phyloP scores from a whole-genome alignment of 805 yeast species.

The Starmerella roubikii region DNA sequence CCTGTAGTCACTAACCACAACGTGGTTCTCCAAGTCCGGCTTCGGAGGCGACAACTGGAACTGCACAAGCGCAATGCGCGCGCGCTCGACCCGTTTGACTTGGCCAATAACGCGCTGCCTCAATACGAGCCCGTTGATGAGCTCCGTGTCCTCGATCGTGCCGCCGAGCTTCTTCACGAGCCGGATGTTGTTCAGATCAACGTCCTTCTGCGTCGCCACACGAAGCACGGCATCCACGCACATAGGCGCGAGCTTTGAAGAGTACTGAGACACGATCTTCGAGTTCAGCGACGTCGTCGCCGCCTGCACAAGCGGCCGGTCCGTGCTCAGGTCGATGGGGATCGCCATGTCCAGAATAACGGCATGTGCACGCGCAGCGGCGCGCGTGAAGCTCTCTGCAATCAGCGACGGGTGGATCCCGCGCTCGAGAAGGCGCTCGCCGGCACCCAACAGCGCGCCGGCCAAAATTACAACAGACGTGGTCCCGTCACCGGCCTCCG shows the following conservation, averaged over 20 bases:
- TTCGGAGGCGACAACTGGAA: slow-evolving; percentile 94
- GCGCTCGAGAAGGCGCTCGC: slow-evolving; percentile 74
- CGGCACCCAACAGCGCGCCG: slow-evolving; percentile 89
- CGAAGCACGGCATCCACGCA: slow-evolving; percentile 86
- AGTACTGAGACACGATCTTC: slow-evolving; percentile 89
- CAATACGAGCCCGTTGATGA: slow-evolving; percentile 75
- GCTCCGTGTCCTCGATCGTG: slow-evolving; percentile 90
- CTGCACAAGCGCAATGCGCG: slow-evolving; percentile 77
- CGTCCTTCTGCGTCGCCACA: slow-evolving; percentile 53
- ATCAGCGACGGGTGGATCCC: slow-evolving; percentile 91
- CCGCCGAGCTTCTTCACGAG: slow-evolving; percentile 92
- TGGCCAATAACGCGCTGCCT: slow-evolving; percentile 91
- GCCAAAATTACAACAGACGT: slow-evolving; percentile 93
- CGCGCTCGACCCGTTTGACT: slow-evolving; percentile 88
- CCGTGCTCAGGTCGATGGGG: slow-evolving; percentile 63
- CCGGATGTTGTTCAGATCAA: slow-evolving; percentile 78
- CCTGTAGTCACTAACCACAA: slow-evolving; percentile 93
- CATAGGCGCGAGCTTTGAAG: slow-evolving; percentile 74
- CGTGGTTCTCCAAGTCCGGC: slow-evolving; percentile 95
- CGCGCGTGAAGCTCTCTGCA: slow-evolving; percentile 84
- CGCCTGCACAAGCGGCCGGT: slow-evolving; percentile 75
- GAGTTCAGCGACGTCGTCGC: slow-evolving; percentile 90
- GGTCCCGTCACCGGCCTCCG: slow-evolving; percentile 99
- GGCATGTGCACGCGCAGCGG: slow-evolving; percentile 71
- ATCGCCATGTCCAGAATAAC: slow-evolving; percentile 74